phyloP scores from a whole-genome alignment of 1,284 basidiomycete genomes.

The Athelia psychrophila region DNA sequence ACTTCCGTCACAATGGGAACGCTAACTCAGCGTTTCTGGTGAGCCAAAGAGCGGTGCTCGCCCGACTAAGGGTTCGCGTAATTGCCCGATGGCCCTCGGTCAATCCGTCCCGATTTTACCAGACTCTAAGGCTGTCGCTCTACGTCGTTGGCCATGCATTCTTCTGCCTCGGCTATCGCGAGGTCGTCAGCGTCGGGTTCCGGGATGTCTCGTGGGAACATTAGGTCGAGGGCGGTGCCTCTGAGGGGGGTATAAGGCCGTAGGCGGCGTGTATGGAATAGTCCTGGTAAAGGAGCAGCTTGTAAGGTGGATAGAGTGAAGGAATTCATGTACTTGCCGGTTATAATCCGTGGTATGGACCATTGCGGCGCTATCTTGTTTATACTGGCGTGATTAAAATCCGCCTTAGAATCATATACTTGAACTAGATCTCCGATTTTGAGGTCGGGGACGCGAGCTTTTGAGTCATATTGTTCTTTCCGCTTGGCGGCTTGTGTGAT shows the following conservation, averaged over 20 bases:
- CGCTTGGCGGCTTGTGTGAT: constrained; percentile 12
- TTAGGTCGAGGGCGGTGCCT: constrained; percentile 10
- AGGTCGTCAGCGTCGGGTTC: neutral
- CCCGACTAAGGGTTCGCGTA: neutral
- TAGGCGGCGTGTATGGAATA: constrained; percentile 17
- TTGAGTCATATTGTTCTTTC: constrained; percentile 16
- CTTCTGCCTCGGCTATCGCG: neutral
- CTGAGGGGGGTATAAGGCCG: constrained; percentile 10
- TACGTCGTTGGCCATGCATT: neutral
- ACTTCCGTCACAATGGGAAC: neutral
- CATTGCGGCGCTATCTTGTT: constrained; percentile 21
- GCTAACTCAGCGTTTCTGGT: neutral
- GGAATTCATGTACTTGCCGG: constrained; percentile 13
- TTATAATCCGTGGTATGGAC: constrained; percentile 16
- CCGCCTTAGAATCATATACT: constrained; percentile 12
- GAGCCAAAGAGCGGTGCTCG: neutral
- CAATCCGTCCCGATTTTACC: neutral
- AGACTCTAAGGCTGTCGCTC: neutral
- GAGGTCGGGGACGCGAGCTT: constrained; percentile 6
- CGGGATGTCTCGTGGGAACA: neutral
- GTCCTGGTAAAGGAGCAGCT: constrained; percentile 7
- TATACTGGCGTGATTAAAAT: constrained; percentile 15
- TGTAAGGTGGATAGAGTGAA: constrained; percentile 17
- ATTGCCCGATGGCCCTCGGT: neutral
- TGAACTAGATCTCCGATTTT: constrained; percentile 8